Evolutionary conservation across 2,329 filamentous ascomycete species (phyloP).

Genomic region (Trichoderma brevicompactum): DNA sequence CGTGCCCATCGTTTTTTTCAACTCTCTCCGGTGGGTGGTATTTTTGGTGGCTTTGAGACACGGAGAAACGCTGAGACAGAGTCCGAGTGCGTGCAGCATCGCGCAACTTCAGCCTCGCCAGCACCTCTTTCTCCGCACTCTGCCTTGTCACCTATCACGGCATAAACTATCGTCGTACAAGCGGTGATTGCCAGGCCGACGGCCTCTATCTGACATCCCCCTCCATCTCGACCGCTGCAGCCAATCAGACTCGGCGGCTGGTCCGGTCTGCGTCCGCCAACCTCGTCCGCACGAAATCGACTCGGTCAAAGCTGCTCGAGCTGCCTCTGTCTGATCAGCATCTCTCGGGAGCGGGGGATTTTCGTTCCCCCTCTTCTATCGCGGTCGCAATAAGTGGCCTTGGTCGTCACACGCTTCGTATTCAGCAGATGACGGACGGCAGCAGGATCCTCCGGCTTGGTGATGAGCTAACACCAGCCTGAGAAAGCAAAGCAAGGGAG

Average conservation of each 20-base stretch:
- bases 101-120: too few species aligned
- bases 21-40: too few species aligned
- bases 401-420: conserved; percentile 18
- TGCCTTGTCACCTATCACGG: neutral
- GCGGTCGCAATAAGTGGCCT: neutral
- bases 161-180: neutral
- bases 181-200: neutral
- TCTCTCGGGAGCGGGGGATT: conserved; percentile 5
- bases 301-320: neutral
- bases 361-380: neutral
- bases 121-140: too few species aligned
- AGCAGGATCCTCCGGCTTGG: neutral
- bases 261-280: neutral
- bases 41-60: conserved; percentile 8
- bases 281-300: conserved; percentile 9
- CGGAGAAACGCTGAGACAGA: neutral
- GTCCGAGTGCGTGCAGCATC: neutral
- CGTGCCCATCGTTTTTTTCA: neutral
- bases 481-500: neutral
- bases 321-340: neutral
- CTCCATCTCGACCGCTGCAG: neutral
- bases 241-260: neutral
- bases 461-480: neutral
- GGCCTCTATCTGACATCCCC: too few species aligned
- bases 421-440: neutral